Base-by-base conservation (phyloP, 2,329 filamentous ascomycete genomes). In the Arachnopeziza araneosa region DNA sequence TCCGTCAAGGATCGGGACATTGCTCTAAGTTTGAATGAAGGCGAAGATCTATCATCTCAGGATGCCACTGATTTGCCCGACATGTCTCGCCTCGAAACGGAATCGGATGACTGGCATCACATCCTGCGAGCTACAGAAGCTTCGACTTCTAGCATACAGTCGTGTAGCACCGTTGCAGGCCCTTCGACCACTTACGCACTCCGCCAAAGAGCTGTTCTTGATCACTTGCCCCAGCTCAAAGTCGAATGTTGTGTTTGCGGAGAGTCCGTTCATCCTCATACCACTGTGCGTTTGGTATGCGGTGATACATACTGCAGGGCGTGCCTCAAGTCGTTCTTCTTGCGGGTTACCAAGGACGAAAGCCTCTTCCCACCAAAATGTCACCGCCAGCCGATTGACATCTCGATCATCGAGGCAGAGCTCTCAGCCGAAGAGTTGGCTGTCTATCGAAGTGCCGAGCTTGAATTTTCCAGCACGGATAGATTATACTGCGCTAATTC, bases 321-420 rank as follows among this genome's bases (percentile, higher is more conserved):
- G 36, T 68, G 65, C 60, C 64, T 68, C 51, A 68, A 65, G 55
- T 63, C 60, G 53, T 63, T 65, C 52, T 66, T 66, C 56, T 26
- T 66, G 36, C 64, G 63, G 56, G 60, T 63, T 61, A 50, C 63
- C 24, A 67, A 67, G 55, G 60, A 67, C 55, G 64, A 68, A 63
- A 61, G 36, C 57, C 60, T 66, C 52, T 67, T 67, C 52, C 64
- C 63, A 56, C 64, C 61, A 62, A 67, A 51, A 60, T 68, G 64
- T 59, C 63, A 65, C 50, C 56, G 60, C 48, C 48, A 65, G 51
- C 55, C 30, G 51, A 65, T 67, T 60, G 57, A 64, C 22, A 59
- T 66, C 57, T 65, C 61, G 26, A 60, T 23, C 32, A 66, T 68
- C 58, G 54, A 66, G 54, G 60, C 63, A 60, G 57, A 62, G 49